Evolutionary conservation across 768 basidiomycete species (phyloP), one percentile per base, ranked within the genome.

Genomic region (Hebeloma cylindrosporum): DNA sequence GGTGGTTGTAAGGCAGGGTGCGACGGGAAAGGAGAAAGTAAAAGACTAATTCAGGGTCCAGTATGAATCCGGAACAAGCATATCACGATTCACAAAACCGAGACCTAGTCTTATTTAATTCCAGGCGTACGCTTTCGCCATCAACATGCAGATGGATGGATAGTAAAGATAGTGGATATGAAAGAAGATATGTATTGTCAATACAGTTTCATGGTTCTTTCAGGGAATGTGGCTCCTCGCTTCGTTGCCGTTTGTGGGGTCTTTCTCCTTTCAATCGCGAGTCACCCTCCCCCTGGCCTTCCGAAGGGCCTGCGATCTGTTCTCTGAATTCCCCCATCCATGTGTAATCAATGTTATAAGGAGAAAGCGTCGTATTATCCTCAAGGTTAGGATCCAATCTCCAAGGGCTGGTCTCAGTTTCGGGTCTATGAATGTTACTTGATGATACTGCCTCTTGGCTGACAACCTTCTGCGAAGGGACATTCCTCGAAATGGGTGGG

Each of bases 181-280:
- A 33, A 22, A 17, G 17, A 31, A 4, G 18, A 32, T 28, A 36
- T 26, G 13, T 30, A 29, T 13, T 26, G 8, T 27, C 18, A 17
- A 23, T 21, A 22, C 10, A 33, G 20, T 30, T 33, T 32, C 32
- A 9, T 20, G 16, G 20, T 37, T 16, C 21, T 29, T 8, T 42
- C 35, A 29, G 33, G 30, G 8, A 34, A 23, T n/a, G n/a, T 20
- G 49, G 47, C 50, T 58, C 55, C 43, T 59, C 59, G 40, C 59
- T 65, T 38, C 66, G 53, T 29, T 53, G 58, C 35, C 68, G 60
- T 56, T 70, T 70, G 48, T 61, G 60, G 16, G 59, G 58, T 40
- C 58, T 45, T 40, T 48, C 49, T 25, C 48, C 30, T 11, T 48
- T 29, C n/a, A 32, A 45, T 14, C 50, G 28, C 20, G 31, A 38